Percentiles rank a stretch among this genome's conserved stretches.
These are phyloP conservation scores for Mycena sanguinolenta DNA, from an alignment of 768 basidiomycete species.

Conservation along the genomic window DNA sequence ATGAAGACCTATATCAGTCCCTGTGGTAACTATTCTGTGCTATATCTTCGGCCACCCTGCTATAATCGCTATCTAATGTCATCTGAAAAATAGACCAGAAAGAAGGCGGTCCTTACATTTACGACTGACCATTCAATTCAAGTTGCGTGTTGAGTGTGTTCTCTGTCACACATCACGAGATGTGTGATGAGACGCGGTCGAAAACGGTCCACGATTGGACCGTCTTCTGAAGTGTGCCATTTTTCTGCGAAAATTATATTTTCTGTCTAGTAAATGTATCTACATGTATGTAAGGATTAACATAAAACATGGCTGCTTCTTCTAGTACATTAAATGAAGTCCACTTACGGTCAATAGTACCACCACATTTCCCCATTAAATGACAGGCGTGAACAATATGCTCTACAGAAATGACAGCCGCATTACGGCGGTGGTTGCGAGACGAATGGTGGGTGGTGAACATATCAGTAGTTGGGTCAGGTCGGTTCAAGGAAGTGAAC, in stretches of 20 bases:
- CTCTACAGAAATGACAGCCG: not conserved
- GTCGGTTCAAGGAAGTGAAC: not conserved
- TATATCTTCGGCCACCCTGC: too few relatives aligned
- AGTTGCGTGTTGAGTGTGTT: too few relatives aligned
- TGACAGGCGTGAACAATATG: not conserved
- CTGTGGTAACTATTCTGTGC: too few relatives aligned
- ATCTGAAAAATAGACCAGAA: too few relatives aligned
- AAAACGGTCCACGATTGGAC: too few relatives aligned
- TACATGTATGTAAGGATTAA: not conserved
- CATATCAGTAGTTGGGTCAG: not conserved
- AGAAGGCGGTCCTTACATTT: too few relatives aligned
- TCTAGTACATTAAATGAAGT: constrained; percentile 23
- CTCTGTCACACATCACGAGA: too few relatives aligned
- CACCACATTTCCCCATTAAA: not conserved
- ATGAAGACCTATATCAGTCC: too few relatives aligned
- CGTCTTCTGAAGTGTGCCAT: too few relatives aligned
- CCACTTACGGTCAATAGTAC: constrained; percentile 14
- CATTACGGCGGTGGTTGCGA: not conserved
- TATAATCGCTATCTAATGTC: too few relatives aligned
- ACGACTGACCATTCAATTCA: too few relatives aligned
- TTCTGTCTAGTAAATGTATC: not conserved
- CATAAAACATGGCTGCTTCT: constrained; percentile 7
- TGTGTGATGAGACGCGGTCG: too few relatives aligned
- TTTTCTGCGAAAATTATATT: not conserved
- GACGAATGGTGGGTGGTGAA: not conserved